These are phyloP conservation scores for Pisolithus thermaeus DNA, from an alignment of 1,284 basidiomycete genomes.

Conservation along the genomic window DNA sequence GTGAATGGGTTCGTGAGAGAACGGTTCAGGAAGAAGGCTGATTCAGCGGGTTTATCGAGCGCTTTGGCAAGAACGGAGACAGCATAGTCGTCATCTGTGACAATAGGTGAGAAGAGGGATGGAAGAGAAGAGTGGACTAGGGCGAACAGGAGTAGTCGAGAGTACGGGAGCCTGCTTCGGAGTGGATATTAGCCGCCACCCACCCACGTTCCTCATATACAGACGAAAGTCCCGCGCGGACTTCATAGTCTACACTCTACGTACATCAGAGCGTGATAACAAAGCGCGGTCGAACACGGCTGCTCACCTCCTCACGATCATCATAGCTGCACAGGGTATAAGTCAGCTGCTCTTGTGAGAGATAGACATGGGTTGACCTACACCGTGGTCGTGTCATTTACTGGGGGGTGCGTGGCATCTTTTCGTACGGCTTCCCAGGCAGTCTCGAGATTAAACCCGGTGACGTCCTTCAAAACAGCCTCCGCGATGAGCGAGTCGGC, in stretches of 20 bases:
- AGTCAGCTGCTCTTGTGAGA: slow-evolving; percentile 2
- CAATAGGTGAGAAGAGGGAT: not conserved
- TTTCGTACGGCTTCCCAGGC: slow-evolving; percentile 77
- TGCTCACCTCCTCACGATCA: slow-evolving; percentile 65
- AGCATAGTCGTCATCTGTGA: slow-evolving; percentile 75
- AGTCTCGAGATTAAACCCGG: slow-evolving; percentile 55
- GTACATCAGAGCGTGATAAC: slow-evolving; percentile 1
- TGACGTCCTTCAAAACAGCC: slow-evolving; percentile 62
- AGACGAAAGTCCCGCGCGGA: slow-evolving; percentile 69
- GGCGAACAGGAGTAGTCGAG: slow-evolving; percentile 71
- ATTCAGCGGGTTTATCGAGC: slow-evolving; percentile 46
- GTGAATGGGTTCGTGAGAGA: slow-evolving; percentile 53
- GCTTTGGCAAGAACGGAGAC: slow-evolving; percentile 55
- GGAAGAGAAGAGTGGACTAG: not conserved
- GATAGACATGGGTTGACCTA: slow-evolving; percentile 23
- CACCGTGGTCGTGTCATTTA: slow-evolving; percentile 53
- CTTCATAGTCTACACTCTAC: slow-evolving; percentile 75
- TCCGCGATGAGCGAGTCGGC: slow-evolving; percentile 79
- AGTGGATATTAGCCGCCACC: slow-evolving; percentile 77
- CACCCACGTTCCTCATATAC: slow-evolving; percentile 66
- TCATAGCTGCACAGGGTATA: slow-evolving; percentile 45
- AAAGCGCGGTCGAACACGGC: not conserved
- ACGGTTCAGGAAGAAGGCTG: slow-evolving; percentile 49
- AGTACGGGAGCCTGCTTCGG: slow-evolving; percentile 72
- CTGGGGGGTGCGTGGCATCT: slow-evolving; percentile 65